Base-by-base conservation (phyloP, 768 basidiomycete genomes). In the Collybia sordida region DNA sequence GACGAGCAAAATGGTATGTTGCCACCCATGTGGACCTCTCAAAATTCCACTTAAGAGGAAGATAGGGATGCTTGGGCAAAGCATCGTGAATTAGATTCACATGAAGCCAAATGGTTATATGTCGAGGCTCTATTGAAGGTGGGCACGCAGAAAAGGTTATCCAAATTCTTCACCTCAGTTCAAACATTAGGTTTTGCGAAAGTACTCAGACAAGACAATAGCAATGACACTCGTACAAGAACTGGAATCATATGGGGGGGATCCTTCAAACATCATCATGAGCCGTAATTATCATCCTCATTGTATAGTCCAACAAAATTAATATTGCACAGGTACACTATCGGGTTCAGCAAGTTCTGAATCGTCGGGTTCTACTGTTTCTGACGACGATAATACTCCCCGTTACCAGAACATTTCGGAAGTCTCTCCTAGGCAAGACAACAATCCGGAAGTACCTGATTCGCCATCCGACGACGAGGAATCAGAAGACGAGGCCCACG, bases 1-100 rank as follows among this genome's bases (percentile, higher is more conserved):
- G 90, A 36, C 77, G 93, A 57, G 93, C 94, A 18, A 98, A 98
- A 73, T 97, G 94, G 94, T 92, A 55, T 21, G 77, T 57, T n/a
- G 46, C 12, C 42, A 53, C 31, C 21, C 41, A 22, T 46, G 31
- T 28, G 35, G 11, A 19, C 41, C 18, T 18, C 21, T 15, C 25
- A 41, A 25, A 27, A 19, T 49, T 42, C 44, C 22, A 22, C 28
- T 47, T 59, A 27, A 58, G 35, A 31, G 50, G 21, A 15, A 46
- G 18, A 21, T 45, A 94, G 93, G 92, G 93, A 95, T 72, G 90
- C 90, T 38, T 98, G 95, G 95, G 86, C 88, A 41, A 96, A 94
- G 64, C 92, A 95, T 63, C 88, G 85, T 57, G 92, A 93, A 55
- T 63, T 94, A 35, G 82, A 86, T 54, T 64, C 79, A 19, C 78